Conservation (phyloP, 371 early-diverging fungal species). For the Syncephalastrum sp. region DNA sequence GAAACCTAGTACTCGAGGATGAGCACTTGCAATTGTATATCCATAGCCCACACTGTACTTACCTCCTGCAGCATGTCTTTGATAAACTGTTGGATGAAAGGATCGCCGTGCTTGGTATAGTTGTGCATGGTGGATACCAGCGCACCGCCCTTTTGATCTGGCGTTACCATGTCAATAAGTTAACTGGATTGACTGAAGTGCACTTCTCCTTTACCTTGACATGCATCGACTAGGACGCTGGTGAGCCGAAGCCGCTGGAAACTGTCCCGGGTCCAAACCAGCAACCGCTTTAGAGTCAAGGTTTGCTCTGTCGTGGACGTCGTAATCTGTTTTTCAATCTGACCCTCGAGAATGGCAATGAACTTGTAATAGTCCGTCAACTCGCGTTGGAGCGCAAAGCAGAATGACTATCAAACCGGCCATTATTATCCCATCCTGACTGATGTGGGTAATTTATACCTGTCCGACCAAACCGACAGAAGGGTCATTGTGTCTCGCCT, state of each 20-base stretch:
- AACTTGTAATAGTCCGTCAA: conserved; percentile 79
- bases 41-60: conserved; percentile 32
- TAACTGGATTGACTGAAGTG: too few species aligned
- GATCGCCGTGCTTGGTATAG: conserved; percentile 89
- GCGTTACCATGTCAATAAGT: background rate
- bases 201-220: conserved; percentile 39
- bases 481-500: conserved; percentile 36
- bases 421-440: background rate
- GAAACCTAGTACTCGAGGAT: conserved; percentile 54
- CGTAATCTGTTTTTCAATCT: conserved; percentile 54
- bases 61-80: conserved; percentile 75
- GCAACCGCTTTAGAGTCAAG: conserved; percentile 78
- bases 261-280: conserved; percentile 86
- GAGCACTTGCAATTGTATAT: background rate
- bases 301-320: conserved; percentile 37
- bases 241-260: conserved; percentile 72
- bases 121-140: conserved; percentile 78
- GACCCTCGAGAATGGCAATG: conserved; percentile 83
- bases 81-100: conserved; percentile 77
- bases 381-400: conserved; percentile 76
- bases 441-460: conserved; percentile 21
- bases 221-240: conserved; percentile 62
- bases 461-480: conserved; percentile 65
- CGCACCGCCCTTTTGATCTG: conserved; percentile 75
- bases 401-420: conserved; percentile 64